Evolutionary conservation across 176 grass and related monocot species (phyloP), one percentile per base, ranked within the genome.

Genomic region (Thinopyrum elongatum): DNA sequence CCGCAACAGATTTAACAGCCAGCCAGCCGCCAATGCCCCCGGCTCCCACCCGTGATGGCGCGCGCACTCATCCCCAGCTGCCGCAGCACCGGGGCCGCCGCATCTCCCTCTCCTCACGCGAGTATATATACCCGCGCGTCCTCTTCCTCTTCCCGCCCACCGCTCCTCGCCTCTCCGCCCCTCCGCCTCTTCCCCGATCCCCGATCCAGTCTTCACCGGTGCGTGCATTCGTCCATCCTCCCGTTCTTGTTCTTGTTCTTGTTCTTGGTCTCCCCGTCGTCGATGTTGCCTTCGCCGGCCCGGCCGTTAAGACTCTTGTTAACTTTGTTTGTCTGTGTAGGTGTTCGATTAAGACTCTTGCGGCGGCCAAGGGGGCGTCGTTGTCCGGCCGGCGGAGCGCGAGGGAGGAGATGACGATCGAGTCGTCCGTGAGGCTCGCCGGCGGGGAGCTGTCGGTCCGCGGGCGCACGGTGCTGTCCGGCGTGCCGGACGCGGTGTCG

Each of bases 391-490:
- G 5, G 34, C 21, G 36, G 49, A 57, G 70, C 0, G 38, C 15
- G n/a, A 22, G 14, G 3, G 14, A 42, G 51, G 80, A 95, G 66
- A 95, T 98, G 96, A 98, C 93, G 82, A 69, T 98, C 38, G 28
- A 88, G 34, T 86, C 90, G 72, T 78, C 86, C 0, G 80, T 98
- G 2, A 75, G 88, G 84, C 89, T 98, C 76, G 78, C 86, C 34
- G 90, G 64, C 11, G 83, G 87, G 17, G 89, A 88, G 65, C 84
- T 98, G 35, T 47, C 87, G 22, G 69, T 98, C 6, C 22, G 53
- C 29, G 86, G 92, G 19, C 88, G 86, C 26, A 80, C 90, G 36
- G 78, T 98, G 30, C 92, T 98, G 36, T 82, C 93, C 77, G 79
- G 84, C 10, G 90, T 98, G 17, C 90, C 93, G 8, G 86, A 90